Conservation (phyloP, 108 stramenopile species). For the Nitzschia sp. region DNA sequence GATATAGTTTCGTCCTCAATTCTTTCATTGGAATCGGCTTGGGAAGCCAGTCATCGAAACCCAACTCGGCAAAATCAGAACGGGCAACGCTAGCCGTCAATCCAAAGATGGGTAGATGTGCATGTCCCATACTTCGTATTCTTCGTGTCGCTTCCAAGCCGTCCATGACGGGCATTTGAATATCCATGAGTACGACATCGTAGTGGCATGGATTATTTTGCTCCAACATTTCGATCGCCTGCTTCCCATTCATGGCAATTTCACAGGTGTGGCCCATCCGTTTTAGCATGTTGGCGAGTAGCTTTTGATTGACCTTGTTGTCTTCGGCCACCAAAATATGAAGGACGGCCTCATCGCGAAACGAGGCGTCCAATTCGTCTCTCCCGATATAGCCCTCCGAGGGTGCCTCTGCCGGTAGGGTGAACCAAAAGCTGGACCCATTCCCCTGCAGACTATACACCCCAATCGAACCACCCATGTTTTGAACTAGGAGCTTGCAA, state of each 20-base stretch:
- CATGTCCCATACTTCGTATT: constrained; percentile 7
- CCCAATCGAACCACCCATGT: constrained; percentile 40
- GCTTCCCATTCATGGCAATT: constrained; percentile 35
- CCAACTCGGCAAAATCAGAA: constrained; percentile 7
- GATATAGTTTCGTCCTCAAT: constrained; percentile 16
- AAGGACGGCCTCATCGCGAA: not conserved
- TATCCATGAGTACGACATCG: constrained; percentile 65
- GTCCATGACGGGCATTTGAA: constrained; percentile 69
- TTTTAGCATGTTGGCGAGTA: constrained; percentile 28
- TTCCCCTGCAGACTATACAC: constrained; percentile 30
- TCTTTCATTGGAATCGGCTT: constrained; percentile 29
- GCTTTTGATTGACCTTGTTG: constrained; percentile 51
- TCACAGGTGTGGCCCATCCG: constrained; percentile 28
- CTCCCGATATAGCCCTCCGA: constrained; percentile 5
- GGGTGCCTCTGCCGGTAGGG: constrained; percentile 37
- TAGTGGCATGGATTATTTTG: constrained; percentile 14
- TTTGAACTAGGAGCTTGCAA: constrained; percentile 30
- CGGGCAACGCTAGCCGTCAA: constrained; percentile 39
- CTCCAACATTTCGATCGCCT: constrained; percentile 28
- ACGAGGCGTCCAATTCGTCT: not conserved
- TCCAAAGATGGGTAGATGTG: constrained; percentile 38
- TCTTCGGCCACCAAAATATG: constrained; percentile 54
- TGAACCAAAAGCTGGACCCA: constrained; percentile 38
- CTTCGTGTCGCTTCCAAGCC: constrained; percentile 49
- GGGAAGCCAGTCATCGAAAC: constrained; percentile 27